Base-by-base conservation (phyloP, 441 rosid genomes). In the Gossypium gossypioides region DNA sequence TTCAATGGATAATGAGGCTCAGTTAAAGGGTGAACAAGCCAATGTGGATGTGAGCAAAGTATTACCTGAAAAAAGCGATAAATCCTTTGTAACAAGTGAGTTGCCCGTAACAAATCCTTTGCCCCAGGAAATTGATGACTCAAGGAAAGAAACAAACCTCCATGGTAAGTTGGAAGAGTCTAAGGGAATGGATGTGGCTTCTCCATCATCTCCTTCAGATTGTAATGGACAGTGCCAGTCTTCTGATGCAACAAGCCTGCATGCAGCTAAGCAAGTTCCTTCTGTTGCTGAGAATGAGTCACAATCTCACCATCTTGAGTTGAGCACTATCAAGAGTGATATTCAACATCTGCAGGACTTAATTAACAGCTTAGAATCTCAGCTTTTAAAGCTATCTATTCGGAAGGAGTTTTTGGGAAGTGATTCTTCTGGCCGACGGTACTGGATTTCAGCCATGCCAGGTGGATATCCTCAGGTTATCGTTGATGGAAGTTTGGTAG, bases 331-430 rank as follows among this genome's bases (percentile, higher is more conserved):
- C 74, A 88, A 79, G 75, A 80, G 73, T 76, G 96, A 91, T 27
- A 79, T 91, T 58, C 78, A 81, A 59, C 78, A 76, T 70, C 69
- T 88, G 79, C 87, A 96, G 84, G 85, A 84, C 72, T 84, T 86
- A 72, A 88, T 96, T 71, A 77, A 75, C 75, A 80, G 81, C 75
- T 71, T 82, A 67, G 92, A 89, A 69, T 83, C 81, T 21, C 93
- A 91, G 88, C 85, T 93, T 69, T 76, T 77, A 46, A 91, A 82
- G 78, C 84, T 84, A 74, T 84, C 96, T 68, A 67, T 89, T 61
- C 91, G 98, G 37, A 86, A 85, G 81, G 96, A 96, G 69, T 89
- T 87, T 84, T 79, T 93, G 87, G 99, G 99, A n/a, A 77, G 77
- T 68, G 99, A 96, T 87, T 86, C 92, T 73, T 68, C 81, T 73